Percentiles rank a stretch among this genome's conserved stretches.
These are phyloP conservation scores for Penicillium hordei DNA, from an alignment of 2,329 filamentous ascomycete species.

Conservation along the genomic window DNA sequence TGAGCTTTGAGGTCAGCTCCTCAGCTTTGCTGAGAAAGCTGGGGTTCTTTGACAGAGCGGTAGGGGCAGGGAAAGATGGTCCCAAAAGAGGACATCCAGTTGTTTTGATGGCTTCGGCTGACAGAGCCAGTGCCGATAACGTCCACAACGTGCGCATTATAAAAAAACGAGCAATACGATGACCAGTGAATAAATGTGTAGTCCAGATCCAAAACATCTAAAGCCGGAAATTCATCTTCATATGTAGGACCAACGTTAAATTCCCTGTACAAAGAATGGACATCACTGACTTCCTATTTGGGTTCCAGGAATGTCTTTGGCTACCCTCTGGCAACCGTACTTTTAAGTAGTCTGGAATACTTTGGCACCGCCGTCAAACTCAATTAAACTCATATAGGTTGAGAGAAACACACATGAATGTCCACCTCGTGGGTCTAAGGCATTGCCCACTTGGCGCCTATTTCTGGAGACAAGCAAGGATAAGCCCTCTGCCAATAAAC, in stretches of 20 bases:
- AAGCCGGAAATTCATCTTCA: not conserved
- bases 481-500: too few species aligned
- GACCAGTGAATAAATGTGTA: too few species aligned
- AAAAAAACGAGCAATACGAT: not conserved
- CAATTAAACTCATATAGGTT: not conserved
- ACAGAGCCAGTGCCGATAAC: not conserved
- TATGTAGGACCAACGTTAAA: not conserved
- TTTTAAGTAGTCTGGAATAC: not conserved
- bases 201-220: not conserved
- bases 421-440: too few species aligned
- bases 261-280: not conserved
- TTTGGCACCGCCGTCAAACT: not conserved
- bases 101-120: not conserved
- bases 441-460: too few species aligned
- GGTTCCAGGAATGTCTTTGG: not conserved
- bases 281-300: not conserved
- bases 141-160: not conserved
- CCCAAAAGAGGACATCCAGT: constrained; percentile 8
- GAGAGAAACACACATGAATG: not conserved
- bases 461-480: too few species aligned
- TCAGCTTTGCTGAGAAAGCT: not conserved
- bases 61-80: constrained; percentile 12
- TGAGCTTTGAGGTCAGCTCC: constrained; percentile 1
- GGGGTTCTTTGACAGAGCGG: not conserved
- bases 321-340: not conserved